Evolutionary conservation across 164 flowering plant genomes (phyloP).

Genomic region (Dillenia turbinata): DNA sequence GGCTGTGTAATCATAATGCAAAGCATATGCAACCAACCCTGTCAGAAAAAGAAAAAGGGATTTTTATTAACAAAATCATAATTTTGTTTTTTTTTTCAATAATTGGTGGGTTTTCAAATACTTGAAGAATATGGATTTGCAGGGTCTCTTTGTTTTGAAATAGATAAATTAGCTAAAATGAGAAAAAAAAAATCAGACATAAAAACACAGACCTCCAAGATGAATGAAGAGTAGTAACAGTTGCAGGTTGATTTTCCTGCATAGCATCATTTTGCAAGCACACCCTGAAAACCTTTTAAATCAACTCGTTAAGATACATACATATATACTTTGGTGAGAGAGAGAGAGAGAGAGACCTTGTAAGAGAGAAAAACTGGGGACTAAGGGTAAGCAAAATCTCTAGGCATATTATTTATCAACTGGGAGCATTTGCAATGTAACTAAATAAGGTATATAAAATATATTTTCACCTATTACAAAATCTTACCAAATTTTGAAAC

Average conservation of each 20-base stretch:
- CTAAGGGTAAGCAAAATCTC: no score
- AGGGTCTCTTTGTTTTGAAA: no score
- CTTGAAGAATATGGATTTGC: no score
- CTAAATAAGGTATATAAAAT: no score
- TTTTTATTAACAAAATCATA: no score
- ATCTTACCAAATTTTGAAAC: no score
- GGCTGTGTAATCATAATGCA: constrained; percentile 53
- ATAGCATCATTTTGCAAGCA: background rate
- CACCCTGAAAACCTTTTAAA: constrained; percentile 6
- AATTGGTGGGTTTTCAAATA: no score
- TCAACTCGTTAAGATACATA: background rate
- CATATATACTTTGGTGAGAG: background rate
- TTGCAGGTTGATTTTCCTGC: background rate
- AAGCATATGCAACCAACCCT: constrained; percentile 30
- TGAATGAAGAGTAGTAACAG: constrained; percentile 1
- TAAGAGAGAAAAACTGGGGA: background rate
- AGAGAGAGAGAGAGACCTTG: background rate
- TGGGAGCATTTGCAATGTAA: no score
- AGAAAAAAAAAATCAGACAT: background rate
- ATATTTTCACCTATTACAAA: no score
- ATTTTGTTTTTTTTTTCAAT: no score
- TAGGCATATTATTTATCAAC: no score
- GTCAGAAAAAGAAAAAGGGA: constrained; percentile 1
- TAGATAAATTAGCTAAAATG: no score
- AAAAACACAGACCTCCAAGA: constrained; percentile 10